Evolutionary conservation across 768 basidiomycete species (phyloP), one percentile per base, ranked within the genome.

Genomic region (Fistulinella prunicolor): DNA sequence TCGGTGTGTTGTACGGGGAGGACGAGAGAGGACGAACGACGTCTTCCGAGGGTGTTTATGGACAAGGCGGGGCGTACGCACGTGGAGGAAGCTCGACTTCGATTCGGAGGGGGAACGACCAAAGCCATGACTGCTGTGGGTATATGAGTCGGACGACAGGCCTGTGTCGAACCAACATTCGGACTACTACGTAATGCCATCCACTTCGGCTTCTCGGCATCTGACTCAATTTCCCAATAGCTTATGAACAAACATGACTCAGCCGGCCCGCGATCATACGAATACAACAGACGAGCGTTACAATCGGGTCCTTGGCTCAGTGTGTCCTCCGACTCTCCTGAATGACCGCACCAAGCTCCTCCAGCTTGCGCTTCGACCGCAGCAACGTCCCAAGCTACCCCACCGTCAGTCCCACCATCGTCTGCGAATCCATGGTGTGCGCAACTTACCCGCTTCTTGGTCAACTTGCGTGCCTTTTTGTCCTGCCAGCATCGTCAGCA

Each of bases 381-480:
- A 94, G 77, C 59, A 98, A 81, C n/a, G 96, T 98, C 30, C 96
- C 96, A 64, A 99, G 86, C 93, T 94, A 22, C 13, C 19, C 22
- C 16, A 39, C 32, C 29, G 38, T 55, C 49, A 48, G 51, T 29
- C 6, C 24, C n/a, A 12, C 4, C 0, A 0, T 14, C 17, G 9
- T 4, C 42, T 22, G 20, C 40, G 6, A 16, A 4, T 5, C 19
- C 30, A 20, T 19, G 16, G 28, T 1, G 29, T 48, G 42, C 20
- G 29, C 19, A 48, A 82, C 86, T 60, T 65, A 96, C 95, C 80
- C 94, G 86, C 80, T 95, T 97, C 86, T 99, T 99, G 61, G 94
- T 94, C 79, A 98, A 78, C 78, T 98, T 98, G 71, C 93, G 82
- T 51, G 95, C 95, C 76, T 95, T 97, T 85, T 99, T 99, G 72